A percentile compares a stretch with the other conserved stretches of the same genome.
Evolutionary conservation across 1,284 basidiomycete species (phyloP).

Genomic region (Trichosporon ovoides): DNA sequence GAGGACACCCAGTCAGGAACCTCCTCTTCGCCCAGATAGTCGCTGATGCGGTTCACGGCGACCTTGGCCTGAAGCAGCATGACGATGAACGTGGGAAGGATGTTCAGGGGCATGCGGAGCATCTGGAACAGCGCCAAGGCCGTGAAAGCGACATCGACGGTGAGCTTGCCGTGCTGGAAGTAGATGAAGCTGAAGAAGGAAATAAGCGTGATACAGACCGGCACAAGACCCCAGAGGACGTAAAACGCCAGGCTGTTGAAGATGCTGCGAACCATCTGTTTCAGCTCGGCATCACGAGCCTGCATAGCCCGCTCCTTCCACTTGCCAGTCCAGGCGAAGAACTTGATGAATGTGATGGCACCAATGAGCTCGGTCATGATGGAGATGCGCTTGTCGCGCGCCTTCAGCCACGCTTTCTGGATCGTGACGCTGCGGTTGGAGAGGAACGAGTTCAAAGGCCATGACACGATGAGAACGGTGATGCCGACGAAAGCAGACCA

Average conservation of each 20-base stretch:
- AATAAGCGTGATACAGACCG: constrained; percentile 48
- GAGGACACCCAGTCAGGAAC: constrained; percentile 65
- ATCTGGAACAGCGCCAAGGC: constrained; percentile 49
- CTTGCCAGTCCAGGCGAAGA: constrained; percentile 48
- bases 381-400: constrained; percentile 77
- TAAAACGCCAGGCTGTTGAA: constrained; percentile 36
- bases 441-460: constrained; percentile 54
- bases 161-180: constrained; percentile 46
- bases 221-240: constrained; percentile 39
- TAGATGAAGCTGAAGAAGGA: constrained; percentile 40
- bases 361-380: constrained; percentile 79
- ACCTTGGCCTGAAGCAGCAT: constrained; percentile 59
- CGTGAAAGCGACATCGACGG: constrained; percentile 49
- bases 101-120: constrained; percentile 54
- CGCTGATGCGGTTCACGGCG: constrained; percentile 70
- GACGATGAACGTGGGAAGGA: constrained; percentile 37
- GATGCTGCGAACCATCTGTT: constrained; percentile 32
- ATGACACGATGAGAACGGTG: constrained; percentile 63
- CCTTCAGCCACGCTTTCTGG: constrained; percentile 64
- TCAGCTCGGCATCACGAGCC: constrained; percentile 43
- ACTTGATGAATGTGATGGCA: constrained; percentile 50
- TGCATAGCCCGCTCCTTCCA: constrained; percentile 44
- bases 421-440: constrained; percentile 55
- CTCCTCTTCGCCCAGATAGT: constrained; percentile 76
- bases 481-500: constrained; percentile 80